These are phyloP conservation scores for Calonectria hawksworthii DNA, from an alignment of 2,329 filamentous ascomycete genomes.

Conservation along the genomic window DNA sequence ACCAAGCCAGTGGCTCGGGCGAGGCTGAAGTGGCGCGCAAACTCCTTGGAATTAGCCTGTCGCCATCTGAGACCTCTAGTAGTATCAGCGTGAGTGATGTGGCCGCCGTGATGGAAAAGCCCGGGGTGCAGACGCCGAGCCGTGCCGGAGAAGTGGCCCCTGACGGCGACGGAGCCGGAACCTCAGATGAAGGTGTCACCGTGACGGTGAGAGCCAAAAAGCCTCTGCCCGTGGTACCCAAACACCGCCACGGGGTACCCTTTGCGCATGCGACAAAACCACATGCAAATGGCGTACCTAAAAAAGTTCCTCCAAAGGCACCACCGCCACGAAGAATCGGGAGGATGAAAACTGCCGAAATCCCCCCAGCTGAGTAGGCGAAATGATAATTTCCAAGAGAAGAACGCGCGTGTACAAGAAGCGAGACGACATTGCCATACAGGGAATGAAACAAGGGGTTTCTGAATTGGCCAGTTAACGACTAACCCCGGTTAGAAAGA, in stretches of 20 bases:
- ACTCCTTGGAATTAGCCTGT: conserved; percentile 79
- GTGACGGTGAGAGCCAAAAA: conserved; percentile 57
- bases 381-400: conserved; percentile 38
- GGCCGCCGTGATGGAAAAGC: conserved; percentile 84
- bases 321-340: conserved; percentile 62
- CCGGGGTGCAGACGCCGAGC: conserved; percentile 85
- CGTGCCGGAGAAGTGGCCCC: conserved; percentile 55
- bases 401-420: conserved; percentile 25
- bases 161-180: conserved; percentile 42
- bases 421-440: neutral
- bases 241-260: conserved; percentile 67
- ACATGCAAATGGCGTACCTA: conserved; percentile 48
- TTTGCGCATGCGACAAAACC: conserved; percentile 52
- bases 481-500: neutral
- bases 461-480: neutral
- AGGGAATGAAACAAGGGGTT: neutral
- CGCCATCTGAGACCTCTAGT: conserved; percentile 75
- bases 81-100: conserved; percentile 83
- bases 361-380: conserved; percentile 47
- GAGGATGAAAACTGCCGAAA: conserved; percentile 54
- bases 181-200: conserved; percentile 39
- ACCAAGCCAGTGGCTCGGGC: conserved; percentile 48
- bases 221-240: conserved; percentile 68
- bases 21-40: conserved; percentile 68
- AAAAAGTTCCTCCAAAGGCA: conserved; percentile 61